Conservation (phyloP, 805 yeast species). For the Zygotorulaspora sp. region DNA sequence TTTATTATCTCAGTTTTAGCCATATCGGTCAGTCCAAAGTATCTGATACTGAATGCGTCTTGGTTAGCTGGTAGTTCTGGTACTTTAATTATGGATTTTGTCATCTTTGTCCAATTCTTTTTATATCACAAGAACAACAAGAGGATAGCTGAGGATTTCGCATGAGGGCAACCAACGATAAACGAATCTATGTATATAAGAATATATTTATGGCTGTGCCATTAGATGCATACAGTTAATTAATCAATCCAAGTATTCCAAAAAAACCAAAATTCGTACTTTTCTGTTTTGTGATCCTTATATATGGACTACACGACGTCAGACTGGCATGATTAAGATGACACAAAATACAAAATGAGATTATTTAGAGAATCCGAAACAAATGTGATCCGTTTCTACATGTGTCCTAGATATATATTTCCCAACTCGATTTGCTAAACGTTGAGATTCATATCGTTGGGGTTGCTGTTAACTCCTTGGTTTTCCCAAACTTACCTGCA, state of each 20-base stretch:
- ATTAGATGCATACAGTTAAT: neutral
- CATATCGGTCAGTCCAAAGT: conserved; percentile 64
- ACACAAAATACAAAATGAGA: neutral
- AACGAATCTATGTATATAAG: neutral
- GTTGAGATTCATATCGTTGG: too few species aligned
- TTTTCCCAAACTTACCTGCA: too few species aligned
- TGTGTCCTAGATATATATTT: too few species aligned
- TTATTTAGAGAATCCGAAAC: too few species aligned
- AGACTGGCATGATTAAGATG: neutral
- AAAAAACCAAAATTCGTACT: too few species aligned
- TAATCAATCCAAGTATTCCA: neutral
- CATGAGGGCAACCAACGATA: conserved; percentile 1
- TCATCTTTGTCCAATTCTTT: conserved; percentile 83
- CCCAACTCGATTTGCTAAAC: neutral
- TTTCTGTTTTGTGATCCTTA: neutral
- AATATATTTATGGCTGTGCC: neutral
- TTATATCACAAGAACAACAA: conserved; percentile 43
- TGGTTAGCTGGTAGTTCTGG: conserved; percentile 94
- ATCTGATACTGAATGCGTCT: conserved; percentile 74
- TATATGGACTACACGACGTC: neutral
- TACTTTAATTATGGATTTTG: conserved; percentile 75
- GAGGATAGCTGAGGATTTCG: conserved; percentile 4
- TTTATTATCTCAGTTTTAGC: conserved; percentile 82
- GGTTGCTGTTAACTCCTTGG: neutral
- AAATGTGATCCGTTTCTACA: too few species aligned